These are phyloP conservation scores for Clavulina sp. DNA, from an alignment of 768 basidiomycete species.

Conservation along the genomic window DNA sequence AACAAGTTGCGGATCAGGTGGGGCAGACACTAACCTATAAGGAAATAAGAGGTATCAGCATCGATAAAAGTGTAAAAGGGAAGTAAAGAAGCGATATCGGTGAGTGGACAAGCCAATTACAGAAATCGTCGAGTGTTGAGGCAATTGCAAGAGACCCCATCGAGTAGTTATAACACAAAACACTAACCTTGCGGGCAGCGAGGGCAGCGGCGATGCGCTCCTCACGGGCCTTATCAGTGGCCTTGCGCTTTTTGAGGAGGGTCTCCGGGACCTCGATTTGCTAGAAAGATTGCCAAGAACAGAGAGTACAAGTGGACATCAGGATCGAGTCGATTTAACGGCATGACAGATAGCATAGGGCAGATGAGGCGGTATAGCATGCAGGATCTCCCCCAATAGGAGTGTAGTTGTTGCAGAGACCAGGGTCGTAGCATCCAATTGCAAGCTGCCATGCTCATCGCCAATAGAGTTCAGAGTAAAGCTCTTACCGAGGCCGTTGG, in stretches of 20 bases:
- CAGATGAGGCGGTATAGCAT: not conserved
- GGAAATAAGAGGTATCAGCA: too few relatives aligned
- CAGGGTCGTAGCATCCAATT: not conserved
- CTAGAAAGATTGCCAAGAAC: too few relatives aligned
- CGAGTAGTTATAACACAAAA: not conserved
- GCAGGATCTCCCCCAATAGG: not conserved
- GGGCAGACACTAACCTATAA: not conserved
- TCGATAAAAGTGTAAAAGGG: not conserved
- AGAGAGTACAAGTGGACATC: too few relatives aligned
- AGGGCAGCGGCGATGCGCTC: slow-evolving; percentile 71
- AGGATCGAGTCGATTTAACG: too few relatives aligned
- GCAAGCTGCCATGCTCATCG: not conserved
- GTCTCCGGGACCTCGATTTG: slow-evolving; percentile 97
- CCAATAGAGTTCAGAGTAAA: not conserved
- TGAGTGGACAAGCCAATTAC: too few relatives aligned
- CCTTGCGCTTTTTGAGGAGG: slow-evolving; percentile 98
- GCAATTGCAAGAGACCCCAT: too few relatives aligned
- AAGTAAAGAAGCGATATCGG: too few relatives aligned
- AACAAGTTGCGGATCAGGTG: not conserved
- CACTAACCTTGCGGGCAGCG: slow-evolving; percentile 75
- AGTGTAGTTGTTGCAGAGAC: not conserved
- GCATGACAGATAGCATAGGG: not conserved
- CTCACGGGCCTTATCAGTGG: slow-evolving; percentile 90
- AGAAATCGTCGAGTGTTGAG: too few relatives aligned
- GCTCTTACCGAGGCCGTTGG: not conserved